A percentile compares a stretch with the other conserved stretches of the same genome.
phyloP scores from a whole-genome alignment of 169 alveolate species.

The Plasmodium yoelii region DNA sequence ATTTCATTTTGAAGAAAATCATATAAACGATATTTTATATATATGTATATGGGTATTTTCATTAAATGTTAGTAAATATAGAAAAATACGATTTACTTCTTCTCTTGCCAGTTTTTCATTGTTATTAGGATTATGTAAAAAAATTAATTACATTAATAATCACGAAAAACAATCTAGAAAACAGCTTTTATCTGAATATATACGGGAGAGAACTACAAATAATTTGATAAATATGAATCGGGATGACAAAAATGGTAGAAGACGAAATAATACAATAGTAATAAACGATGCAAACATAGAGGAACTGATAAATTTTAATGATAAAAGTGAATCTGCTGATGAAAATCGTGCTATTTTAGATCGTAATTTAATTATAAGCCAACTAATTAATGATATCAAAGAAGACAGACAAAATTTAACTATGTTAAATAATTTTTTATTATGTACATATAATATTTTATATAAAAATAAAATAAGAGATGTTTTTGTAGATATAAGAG shows the following conservation, averaged over 20 bases:
- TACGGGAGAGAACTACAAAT: constrained; percentile 43
- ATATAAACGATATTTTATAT: constrained; percentile 66
- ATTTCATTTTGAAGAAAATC: constrained; percentile 71
- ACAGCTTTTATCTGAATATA: constrained; percentile 63
- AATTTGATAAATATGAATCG: neutral
- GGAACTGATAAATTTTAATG: constrained; percentile 35
- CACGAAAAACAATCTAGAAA: constrained; percentile 72
- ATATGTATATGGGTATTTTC: constrained; percentile 74
- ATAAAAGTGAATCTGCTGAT: constrained; percentile 8
- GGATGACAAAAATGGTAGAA: constrained; percentile 5
- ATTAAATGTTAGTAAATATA: constrained; percentile 67
- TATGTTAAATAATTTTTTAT: constrained; percentile 61
- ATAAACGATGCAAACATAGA: constrained; percentile 29
- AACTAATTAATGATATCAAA: constrained; percentile 51
- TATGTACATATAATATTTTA: constrained; percentile 49
- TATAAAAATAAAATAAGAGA: constrained; percentile 72
- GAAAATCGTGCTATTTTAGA: constrained; percentile 30
- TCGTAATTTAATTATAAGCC: constrained; percentile 68
- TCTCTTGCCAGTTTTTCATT: constrained; percentile 68
- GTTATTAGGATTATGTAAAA: constrained; percentile 70
- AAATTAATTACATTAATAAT: constrained; percentile 61
- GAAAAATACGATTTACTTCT: constrained; percentile 69
- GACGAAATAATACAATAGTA: neutral
- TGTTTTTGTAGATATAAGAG: constrained; percentile 61
- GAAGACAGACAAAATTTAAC: constrained; percentile 72